These are phyloP conservation scores for Psophocarpus tetragonolobus DNA, from an alignment of 306 rosid species.

Conservation along the genomic window DNA sequence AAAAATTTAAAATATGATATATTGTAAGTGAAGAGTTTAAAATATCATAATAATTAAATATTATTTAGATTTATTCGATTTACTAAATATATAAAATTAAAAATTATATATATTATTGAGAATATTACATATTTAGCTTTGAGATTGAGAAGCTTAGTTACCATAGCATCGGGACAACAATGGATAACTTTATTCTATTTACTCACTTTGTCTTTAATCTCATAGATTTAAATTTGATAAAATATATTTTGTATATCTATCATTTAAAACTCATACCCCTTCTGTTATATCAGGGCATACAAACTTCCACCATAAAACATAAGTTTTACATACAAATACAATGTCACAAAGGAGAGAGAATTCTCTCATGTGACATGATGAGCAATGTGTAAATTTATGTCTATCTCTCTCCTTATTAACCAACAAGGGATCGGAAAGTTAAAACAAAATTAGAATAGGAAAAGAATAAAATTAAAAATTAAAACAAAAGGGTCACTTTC, in stretches of 20 bases:
- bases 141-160: too few relatives aligned
- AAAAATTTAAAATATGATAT: too few relatives aligned
- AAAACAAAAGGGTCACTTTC: constrained; percentile 15
- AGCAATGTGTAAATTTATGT: background rate
- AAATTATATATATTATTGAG: too few relatives aligned
- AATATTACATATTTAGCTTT: too few relatives aligned
- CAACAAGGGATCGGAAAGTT: background rate
- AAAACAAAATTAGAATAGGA: background rate
- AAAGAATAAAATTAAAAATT: background rate
- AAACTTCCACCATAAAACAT: constrained; percentile 17
- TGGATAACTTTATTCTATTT: background rate
- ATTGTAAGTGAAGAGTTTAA: too few relatives aligned
- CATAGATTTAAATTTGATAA: background rate
- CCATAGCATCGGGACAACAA: too few relatives aligned
- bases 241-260: background rate
- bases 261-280: background rate
- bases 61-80: too few relatives aligned
- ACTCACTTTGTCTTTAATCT: background rate
- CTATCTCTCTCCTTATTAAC: background rate
- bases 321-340: background rate
- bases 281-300: background rate
- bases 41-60: too few relatives aligned
- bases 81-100: too few relatives aligned
- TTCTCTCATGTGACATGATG: background rate
- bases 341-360: background rate